Evolutionary conservation across 2,329 filamentous ascomycete genomes (phyloP).

Genomic region (Sclerotinia spermophila): DNA sequence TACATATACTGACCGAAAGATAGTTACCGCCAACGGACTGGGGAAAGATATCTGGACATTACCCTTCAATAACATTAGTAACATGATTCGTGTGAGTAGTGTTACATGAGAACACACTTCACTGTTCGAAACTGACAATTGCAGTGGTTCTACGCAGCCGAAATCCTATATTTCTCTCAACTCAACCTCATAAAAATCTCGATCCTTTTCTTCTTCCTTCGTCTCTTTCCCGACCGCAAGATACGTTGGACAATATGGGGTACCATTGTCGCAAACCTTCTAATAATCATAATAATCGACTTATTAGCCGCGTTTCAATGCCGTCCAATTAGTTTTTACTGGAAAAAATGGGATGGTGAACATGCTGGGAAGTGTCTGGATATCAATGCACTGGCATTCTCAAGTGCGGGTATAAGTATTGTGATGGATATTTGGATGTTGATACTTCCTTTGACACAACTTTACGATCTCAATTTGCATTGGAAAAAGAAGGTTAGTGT

Average conservation of each 20-base stretch:
- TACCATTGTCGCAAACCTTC: conserved; percentile 16
- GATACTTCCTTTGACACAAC: conserved; percentile 46
- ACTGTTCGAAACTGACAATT: not conserved
- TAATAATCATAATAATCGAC: conserved; percentile 21
- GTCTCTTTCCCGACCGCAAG: conserved; percentile 23
- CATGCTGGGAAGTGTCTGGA: conserved; percentile 47
- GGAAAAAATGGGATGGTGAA: conserved; percentile 50
- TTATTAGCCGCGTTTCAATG: conserved; percentile 42
- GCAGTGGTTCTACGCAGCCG: conserved; percentile 23
- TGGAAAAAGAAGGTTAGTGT: conserved; percentile 48
- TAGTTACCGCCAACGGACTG: conserved; percentile 21
- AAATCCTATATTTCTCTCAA: conserved; percentile 25
- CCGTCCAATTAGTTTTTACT: conserved; percentile 49
- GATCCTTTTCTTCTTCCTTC: conserved; percentile 26
- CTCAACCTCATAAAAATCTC: conserved; percentile 21
- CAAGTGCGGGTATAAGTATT: conserved; percentile 51
- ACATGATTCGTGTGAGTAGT: conserved; percentile 21
- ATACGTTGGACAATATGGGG: conserved; percentile 12
- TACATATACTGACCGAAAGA: not conserved
- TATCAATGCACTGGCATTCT: conserved; percentile 48
- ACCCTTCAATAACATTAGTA: conserved; percentile 20
- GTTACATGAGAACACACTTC: not conserved
- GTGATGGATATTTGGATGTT: conserved; percentile 51
- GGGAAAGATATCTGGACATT: conserved; percentile 26
- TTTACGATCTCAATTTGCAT: conserved; percentile 43